Conservation (phyloP, 2,329 filamentous ascomycete genomes). For the Sclerotinia borealis region DNA sequence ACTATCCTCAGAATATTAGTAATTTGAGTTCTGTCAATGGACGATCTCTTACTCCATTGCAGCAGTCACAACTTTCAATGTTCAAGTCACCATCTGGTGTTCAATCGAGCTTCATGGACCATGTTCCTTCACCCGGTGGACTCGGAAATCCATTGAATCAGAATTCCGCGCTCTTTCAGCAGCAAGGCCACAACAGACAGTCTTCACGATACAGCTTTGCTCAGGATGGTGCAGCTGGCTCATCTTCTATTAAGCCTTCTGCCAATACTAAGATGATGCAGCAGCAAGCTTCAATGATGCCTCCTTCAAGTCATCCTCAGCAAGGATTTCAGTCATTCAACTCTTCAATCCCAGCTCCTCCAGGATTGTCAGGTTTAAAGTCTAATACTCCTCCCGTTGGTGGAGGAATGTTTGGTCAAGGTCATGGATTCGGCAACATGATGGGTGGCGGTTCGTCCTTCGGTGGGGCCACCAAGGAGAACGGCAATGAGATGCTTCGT, state of each 20-base stretch:
- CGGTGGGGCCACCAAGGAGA: conserved; percentile 63
- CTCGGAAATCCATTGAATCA: conserved; percentile 42
- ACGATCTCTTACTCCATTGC: conserved; percentile 74
- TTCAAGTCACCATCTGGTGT: conserved; percentile 37
- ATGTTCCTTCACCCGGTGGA: conserved; percentile 47
- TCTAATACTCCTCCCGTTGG: conserved; percentile 86
- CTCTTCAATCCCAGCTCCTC: conserved; percentile 82
- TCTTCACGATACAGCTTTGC: conserved; percentile 84
- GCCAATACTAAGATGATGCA: conserved; percentile 75
- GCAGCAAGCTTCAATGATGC: conserved; percentile 86
- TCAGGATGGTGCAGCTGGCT: conserved; percentile 61
- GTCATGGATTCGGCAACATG: conserved; percentile 73
- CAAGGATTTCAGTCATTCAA: conserved; percentile 69
- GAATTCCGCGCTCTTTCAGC: conserved; percentile 48
- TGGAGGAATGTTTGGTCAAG: conserved; percentile 82
- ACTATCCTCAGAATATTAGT: conserved; percentile 43
- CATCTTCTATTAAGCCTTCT: conserved; percentile 64
- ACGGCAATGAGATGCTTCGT: conserved; percentile 68
- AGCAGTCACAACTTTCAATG: conserved; percentile 61
- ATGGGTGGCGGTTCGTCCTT: conserved; percentile 52
- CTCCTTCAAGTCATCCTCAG: conserved; percentile 45
- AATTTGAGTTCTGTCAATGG: conserved; percentile 55
- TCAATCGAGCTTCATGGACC: conserved; percentile 47
- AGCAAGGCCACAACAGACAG: conserved; percentile 70
- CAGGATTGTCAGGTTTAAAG: conserved; percentile 72